These are phyloP conservation scores for Phytophthora multivora DNA, from an alignment of 352 stramenopile genomes.

Conservation along the genomic window DNA sequence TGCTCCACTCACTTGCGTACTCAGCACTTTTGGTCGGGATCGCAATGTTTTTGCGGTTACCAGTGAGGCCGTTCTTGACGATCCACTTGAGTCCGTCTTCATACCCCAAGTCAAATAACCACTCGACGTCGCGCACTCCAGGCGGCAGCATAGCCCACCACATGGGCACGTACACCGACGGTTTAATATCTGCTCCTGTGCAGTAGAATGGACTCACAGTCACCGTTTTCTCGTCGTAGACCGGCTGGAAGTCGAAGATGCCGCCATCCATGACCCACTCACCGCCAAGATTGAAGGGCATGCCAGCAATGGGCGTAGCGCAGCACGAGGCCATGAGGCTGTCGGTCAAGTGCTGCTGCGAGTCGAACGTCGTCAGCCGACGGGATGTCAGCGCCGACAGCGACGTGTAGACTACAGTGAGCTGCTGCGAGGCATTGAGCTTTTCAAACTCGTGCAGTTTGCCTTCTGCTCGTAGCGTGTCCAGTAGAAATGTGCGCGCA, in stretches of 20 bases:
- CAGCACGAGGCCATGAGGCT: conserved; percentile 77
- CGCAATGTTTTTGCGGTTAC: conserved; percentile 35
- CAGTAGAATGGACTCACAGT: conserved; percentile 88
- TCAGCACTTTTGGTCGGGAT: conserved; percentile 56
- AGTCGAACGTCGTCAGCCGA: conserved; percentile 68
- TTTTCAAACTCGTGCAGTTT: conserved; percentile 51
- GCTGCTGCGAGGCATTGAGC: conserved; percentile 50
- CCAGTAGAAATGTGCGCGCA: conserved; percentile 66
- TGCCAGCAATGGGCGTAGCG: conserved; percentile 70
- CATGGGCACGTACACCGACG: conserved; percentile 85
- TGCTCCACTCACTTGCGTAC: conserved; percentile 67
- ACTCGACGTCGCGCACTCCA: conserved; percentile 70
- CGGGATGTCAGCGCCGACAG: conserved; percentile 66
- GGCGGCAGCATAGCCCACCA: conserved; percentile 85
- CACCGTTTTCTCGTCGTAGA: conserved; percentile 71
- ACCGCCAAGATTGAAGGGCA: conserved; percentile 75
- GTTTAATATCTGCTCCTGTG: conserved; percentile 87
- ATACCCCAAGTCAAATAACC: conserved; percentile 87
- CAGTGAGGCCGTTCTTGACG: conserved; percentile 45
- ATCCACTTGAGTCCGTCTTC: conserved; percentile 78
- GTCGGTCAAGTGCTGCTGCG: conserved; percentile 56
- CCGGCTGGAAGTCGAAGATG: conserved; percentile 46
- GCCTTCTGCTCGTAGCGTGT: conserved; percentile 47
- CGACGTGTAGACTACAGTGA: conserved; percentile 78
- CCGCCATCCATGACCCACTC: conserved; percentile 71